Base-by-base conservation (phyloP, 78 protist genomes). In the Guillardia theta region DNA sequence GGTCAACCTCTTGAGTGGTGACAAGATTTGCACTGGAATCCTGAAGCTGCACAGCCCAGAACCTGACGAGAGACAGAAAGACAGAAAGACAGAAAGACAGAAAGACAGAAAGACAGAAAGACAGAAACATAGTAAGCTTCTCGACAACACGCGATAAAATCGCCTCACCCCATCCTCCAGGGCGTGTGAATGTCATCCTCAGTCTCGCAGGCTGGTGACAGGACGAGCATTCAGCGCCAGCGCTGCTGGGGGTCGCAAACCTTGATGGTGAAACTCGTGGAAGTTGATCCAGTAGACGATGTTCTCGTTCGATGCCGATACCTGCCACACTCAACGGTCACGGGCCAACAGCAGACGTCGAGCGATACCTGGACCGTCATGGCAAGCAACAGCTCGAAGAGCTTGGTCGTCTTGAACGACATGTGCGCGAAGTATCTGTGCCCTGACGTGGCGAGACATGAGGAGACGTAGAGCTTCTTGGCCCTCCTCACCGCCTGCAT, bases 281-380 rank as follows among this genome's bases (percentile, higher is more conserved):
- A 70, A 70, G 83, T 70, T 70, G 83, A 70, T 70, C 83, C 83
- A 70, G 6, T 70, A 70, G 83, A 70, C 83, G 41, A 70, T 70
- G 83, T 70, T 70, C 83, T 70, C 83, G 41, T 70, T 70, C 45
- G 83, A 70, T 18, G 83, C 83, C 15, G 83, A 70, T 1, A 70
- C 83, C 83, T 70, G 83, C 33, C 18, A 53, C n/a, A n/a, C n/a
- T n/a, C n/a, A n/a, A 58, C 70, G 39, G 70, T 58, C 70, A 58
- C 27, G 39, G 21, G 70, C 70, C 21, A 3, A 6, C 70, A 24
- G 70, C 70, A 24, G 1, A 24, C 27, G 1, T 58, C 70, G 6
- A 1, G 21, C 70, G 30, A 50, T 15, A 50, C 58, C 58, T 15
- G 70, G 70, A 24, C 21, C 10, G 36, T 70, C 83, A 70, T 70